A percentile compares a stretch with the other conserved stretches of the same genome.
Conservation (phyloP, 352 stramenopile species). For the Globisporangium uncinulatum region DNA sequence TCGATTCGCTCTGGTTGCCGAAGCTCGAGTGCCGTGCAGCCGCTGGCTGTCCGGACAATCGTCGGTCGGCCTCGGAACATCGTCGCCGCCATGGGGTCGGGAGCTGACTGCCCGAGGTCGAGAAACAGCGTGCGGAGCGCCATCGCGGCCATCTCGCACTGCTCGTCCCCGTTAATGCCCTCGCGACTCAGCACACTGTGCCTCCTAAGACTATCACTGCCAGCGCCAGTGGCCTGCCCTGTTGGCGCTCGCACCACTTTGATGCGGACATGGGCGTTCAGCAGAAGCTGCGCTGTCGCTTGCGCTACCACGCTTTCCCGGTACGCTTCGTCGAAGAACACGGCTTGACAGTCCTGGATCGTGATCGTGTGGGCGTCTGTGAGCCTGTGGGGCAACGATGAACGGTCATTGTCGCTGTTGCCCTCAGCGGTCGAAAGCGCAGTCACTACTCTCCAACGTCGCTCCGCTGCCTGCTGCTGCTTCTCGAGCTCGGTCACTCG, state of each 20-base stretch:
- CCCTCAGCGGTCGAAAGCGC: neutral
- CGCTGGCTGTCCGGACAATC: constrained; percentile 6
- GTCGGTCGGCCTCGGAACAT: neutral
- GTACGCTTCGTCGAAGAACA: constrained; percentile 50
- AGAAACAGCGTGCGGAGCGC: constrained; percentile 41
- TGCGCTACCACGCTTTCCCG: constrained; percentile 35
- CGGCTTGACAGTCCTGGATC: constrained; percentile 25
- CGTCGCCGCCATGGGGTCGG: neutral
- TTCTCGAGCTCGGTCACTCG: constrained; percentile 13
- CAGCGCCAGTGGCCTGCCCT: too few relatives aligned
- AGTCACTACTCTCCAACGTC: too few relatives aligned
- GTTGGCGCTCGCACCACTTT: constrained; percentile 16
- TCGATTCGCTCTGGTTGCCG: neutral
- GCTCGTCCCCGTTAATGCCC: neutral
- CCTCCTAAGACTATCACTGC: too few relatives aligned
- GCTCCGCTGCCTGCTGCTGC: neutral
- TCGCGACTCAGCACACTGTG: too few relatives aligned
- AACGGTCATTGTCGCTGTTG: neutral
- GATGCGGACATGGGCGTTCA: constrained; percentile 22
- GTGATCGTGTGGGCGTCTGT: constrained; percentile 19
- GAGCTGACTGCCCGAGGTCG: constrained; percentile 26
- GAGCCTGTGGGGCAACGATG: neutral
- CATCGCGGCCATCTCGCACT: constrained; percentile 23
- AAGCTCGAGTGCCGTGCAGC: constrained; percentile 6
- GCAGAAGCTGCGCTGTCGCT: constrained; percentile 16